A percentile compares a stretch with the other conserved stretches of the same genome.
These are phyloP conservation scores for Solanum phureja DNA, from an alignment of 257 asterid species.

Conservation along the genomic window DNA sequence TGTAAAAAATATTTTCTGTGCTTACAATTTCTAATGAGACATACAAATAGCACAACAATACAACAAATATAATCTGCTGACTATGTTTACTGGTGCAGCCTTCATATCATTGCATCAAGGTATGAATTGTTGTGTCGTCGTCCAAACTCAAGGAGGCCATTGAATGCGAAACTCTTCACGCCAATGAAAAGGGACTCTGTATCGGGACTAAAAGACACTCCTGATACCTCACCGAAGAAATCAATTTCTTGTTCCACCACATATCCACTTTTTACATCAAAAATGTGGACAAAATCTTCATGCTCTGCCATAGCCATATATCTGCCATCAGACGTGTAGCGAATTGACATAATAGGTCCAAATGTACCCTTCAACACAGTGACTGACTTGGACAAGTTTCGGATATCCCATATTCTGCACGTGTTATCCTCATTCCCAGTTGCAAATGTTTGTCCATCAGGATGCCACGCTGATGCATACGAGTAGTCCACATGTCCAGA, in stretches of 20 bases:
- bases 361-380: background rate
- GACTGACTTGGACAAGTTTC: background rate
- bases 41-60: background rate
- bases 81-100: background rate
- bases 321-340: background rate
- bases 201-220: background rate
- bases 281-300: background rate
- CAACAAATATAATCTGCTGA: background rate
- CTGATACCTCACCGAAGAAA: background rate
- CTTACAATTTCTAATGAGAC: background rate
- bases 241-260: background rate
- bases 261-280: background rate
- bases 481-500: background rate
- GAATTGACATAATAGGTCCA: background rate
- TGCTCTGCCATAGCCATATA: background rate
- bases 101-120: background rate
- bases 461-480: background rate
- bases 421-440: background rate
- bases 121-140: background rate
- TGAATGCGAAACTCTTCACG: background rate
- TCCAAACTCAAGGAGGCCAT: background rate
- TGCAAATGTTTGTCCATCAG: background rate
- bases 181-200: background rate
- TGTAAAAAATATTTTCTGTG: too few species aligned
- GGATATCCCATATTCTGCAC: background rate